Conservation (phyloP, 805 yeast species). For the Wickerhamomyces alni region DNA sequence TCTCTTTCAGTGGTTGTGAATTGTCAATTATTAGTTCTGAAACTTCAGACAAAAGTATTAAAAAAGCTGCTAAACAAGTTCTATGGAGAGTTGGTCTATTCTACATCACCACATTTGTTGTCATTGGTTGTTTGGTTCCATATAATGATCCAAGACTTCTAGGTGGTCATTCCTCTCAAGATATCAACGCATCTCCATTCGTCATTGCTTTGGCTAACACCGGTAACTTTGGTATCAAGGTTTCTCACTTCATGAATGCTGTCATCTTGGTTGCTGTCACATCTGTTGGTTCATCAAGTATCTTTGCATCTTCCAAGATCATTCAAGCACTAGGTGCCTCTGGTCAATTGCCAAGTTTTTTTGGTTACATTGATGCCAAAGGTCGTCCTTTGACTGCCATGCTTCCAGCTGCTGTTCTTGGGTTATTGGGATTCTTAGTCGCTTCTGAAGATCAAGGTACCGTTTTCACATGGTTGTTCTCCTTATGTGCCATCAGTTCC, state of each 20-base stretch:
- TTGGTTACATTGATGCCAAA: constrained; percentile 56
- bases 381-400: constrained; percentile 68
- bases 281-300: constrained; percentile 68
- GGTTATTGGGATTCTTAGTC: constrained; percentile 52
- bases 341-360: constrained; percentile 53
- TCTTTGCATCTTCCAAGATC: constrained; percentile 65
- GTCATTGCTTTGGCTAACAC: constrained; percentile 65
- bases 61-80: constrained; percentile 57
- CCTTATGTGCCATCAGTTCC: constrained; percentile 57
- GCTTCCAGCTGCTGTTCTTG: constrained; percentile 42
- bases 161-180: constrained; percentile 42
- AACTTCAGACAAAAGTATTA: constrained; percentile 65
- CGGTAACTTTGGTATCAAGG: constrained; percentile 52
- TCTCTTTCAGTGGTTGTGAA: constrained; percentile 72
- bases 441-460: constrained; percentile 45
- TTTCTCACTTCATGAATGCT: constrained; percentile 61
- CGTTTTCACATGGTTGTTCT: constrained; percentile 60
- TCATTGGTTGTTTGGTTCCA: constrained; percentile 68
- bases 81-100: constrained; percentile 79
- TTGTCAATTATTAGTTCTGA: constrained; percentile 73
- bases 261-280: constrained; percentile 64
- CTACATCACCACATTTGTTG: constrained; percentile 53
- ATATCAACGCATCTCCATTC: constrained; percentile 73
- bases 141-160: constrained; percentile 44
- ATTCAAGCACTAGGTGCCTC: constrained; percentile 57